A percentile compares a stretch with the other conserved stretches of the same genome.
Evolutionary conservation across 768 basidiomycete species (phyloP).

Genomic region (Trametes maxima): DNA sequence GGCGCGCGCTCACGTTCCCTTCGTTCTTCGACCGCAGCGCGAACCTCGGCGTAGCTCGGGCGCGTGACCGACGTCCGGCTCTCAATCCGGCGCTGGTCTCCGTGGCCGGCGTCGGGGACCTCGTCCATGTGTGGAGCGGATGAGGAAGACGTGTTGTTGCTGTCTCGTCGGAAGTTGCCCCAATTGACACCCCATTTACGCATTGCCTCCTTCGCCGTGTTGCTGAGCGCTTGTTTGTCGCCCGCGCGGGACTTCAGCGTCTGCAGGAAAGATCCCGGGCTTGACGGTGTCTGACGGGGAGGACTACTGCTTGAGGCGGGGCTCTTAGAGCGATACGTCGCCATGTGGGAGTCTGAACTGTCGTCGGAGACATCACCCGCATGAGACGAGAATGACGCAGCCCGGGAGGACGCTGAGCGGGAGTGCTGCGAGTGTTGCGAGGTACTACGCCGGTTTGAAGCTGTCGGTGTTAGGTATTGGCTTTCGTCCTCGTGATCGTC

Average conservation of each 20-base stretch:
- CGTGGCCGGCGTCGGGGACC: constrained; percentile 31
- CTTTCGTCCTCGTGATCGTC: constrained; percentile 4
- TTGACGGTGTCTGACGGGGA: constrained; percentile 33
- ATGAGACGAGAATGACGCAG: constrained; percentile 38
- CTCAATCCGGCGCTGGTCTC: constrained; percentile 28
- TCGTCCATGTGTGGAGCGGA: constrained; percentile 18
- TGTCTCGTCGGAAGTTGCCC: constrained; percentile 63
- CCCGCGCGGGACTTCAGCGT: constrained; percentile 73
- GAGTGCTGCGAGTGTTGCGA: constrained; percentile 43
- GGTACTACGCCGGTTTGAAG: constrained; percentile 7
- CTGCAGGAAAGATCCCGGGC: constrained; percentile 71
- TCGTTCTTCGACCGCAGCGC: constrained; percentile 74
- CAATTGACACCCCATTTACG: constrained; percentile 92
- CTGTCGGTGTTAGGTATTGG: constrained; percentile 16
- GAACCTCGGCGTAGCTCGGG: constrained; percentile 71
- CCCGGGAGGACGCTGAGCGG: constrained; percentile 37
- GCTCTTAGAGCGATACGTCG: constrained; percentile 25
- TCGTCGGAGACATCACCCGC: constrained; percentile 34
- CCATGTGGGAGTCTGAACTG: constrained; percentile 35
- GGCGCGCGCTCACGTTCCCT: constrained; percentile 46
- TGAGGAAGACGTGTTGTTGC: constrained; percentile 15
- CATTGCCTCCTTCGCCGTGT: constrained; percentile 86
- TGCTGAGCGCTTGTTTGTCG: constrained; percentile 85
- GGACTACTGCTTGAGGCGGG: constrained; percentile 15
- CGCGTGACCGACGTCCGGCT: constrained; percentile 35